These are phyloP conservation scores for Podaxis rugospora DNA, from an alignment of 768 basidiomycete species.

Conservation along the genomic window DNA sequence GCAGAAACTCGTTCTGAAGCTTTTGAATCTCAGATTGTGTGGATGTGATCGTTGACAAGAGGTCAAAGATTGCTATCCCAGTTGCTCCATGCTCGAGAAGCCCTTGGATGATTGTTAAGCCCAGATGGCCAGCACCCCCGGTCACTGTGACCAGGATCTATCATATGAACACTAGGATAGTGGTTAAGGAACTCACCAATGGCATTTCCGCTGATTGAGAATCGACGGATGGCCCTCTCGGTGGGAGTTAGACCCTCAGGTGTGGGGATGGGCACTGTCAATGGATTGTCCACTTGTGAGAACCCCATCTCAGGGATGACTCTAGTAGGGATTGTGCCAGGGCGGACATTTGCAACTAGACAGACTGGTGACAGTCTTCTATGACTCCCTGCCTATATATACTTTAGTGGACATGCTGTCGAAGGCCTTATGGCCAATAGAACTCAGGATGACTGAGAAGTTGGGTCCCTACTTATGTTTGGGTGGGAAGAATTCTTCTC, in stretches of 20 bases:
- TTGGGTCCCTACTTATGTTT: neutral
- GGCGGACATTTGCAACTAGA: neutral
- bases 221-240: slow-evolving; percentile 27
- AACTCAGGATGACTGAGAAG: neutral
- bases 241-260: slow-evolving; percentile 14
- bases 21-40: slow-evolving; percentile 17
- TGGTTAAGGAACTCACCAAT: slow-evolving; percentile 24
- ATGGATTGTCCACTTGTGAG: slow-evolving; percentile 15
- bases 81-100: slow-evolving; percentile 40
- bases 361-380: neutral
- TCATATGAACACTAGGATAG: neutral
- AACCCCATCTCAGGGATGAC: slow-evolving; percentile 3
- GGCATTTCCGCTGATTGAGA: slow-evolving; percentile 34
- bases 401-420: neutral
- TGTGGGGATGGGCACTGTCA: slow-evolving; percentile 12
- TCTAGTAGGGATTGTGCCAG: neutral
- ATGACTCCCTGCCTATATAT: neutral
- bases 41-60: slow-evolving; percentile 20
- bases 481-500: neutral
- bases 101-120: slow-evolving; percentile 30
- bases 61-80: slow-evolving; percentile 28
- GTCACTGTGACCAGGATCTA: slow-evolving; percentile 27
- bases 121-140: slow-evolving; percentile 39
- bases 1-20: slow-evolving; percentile 25
- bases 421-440: neutral